Conservation (phyloP, 768 basidiomycete genomes). For the Boletus insuetus region DNA sequence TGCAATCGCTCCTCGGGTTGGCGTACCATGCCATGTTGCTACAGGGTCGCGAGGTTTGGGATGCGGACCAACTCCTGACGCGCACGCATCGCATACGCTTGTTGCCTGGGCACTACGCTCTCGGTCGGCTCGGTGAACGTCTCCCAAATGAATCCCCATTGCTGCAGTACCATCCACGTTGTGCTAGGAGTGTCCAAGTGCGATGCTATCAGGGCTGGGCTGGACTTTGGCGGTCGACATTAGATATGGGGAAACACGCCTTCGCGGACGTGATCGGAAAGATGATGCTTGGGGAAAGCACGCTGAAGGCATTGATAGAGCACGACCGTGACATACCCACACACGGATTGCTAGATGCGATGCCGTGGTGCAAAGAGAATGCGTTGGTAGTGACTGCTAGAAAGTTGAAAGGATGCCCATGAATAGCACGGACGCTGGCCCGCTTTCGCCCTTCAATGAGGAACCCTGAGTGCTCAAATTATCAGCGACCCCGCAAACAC, state of each 20-base stretch:
- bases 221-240: slow-evolving; percentile 43
- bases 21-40: slow-evolving; percentile 54
- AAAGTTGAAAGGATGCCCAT: slow-evolving; percentile 44
- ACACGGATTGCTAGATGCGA: slow-evolving; percentile 40
- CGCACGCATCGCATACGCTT: slow-evolving; percentile 51
- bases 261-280: slow-evolving; percentile 43
- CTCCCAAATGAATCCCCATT: slow-evolving; percentile 42
- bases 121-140: slow-evolving; percentile 43
- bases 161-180: slow-evolving; percentile 42
- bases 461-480: slow-evolving; percentile 30
- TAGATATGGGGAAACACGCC: slow-evolving; percentile 39
- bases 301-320: slow-evolving; percentile 45
- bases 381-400: slow-evolving; percentile 41
- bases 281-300: slow-evolving; percentile 47
- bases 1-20: slow-evolving; percentile 62
- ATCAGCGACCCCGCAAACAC: not conserved
- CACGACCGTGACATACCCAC: slow-evolving; percentile 40
- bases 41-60: slow-evolving; percentile 49
- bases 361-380: slow-evolving; percentile 45
- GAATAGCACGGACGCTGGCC: slow-evolving; percentile 28
- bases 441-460: slow-evolving; percentile 38
- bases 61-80: slow-evolving; percentile 42
- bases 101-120: slow-evolving; percentile 50
- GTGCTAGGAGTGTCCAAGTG: slow-evolving; percentile 36
- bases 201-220: slow-evolving; percentile 46